Conservation (phyloP, 345 rosid species). For the Lepidium aucheri region DNA sequence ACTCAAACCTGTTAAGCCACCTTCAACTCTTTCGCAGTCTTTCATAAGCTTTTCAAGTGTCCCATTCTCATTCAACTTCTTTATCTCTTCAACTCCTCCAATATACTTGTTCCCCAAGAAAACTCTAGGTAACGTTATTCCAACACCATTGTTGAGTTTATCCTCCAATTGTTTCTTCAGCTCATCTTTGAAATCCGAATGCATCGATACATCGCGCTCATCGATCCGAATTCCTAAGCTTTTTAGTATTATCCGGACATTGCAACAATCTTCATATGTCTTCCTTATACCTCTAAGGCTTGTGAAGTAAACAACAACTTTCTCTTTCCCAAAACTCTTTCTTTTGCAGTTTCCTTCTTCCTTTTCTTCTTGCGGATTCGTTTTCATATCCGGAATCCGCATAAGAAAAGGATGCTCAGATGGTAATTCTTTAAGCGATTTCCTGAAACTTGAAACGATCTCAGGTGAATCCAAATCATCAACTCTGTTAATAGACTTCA, state of each 20-base stretch:
- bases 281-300: conserved; percentile 74
- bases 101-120: conserved; percentile 62
- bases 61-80: conserved; percentile 66
- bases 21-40: conserved; percentile 46
- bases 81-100: conserved; percentile 74
- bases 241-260: conserved; percentile 49
- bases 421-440: conserved; percentile 46
- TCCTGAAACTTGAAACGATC: conserved; percentile 47
- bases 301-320: conserved; percentile 59
- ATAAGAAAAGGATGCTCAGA: conserved; percentile 46
- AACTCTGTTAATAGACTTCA: conserved; percentile 1
- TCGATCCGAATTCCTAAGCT: conserved; percentile 50
- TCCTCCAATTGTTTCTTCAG: conserved; percentile 45
- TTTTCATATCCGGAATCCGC: conserved; percentile 24
- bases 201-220: conserved; percentile 87
- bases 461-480: conserved; percentile 54
- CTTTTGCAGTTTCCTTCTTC: neutral
- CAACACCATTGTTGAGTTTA: conserved; percentile 28
- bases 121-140: conserved; percentile 47
- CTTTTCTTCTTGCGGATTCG: neutral
- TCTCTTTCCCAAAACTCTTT: conserved; percentile 21
- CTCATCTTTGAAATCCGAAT: conserved; percentile 74
- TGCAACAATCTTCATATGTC: conserved; percentile 73
- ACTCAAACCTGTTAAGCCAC: conserved; percentile 12
- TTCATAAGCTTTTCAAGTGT: conserved; percentile 49